Conservation (phyloP, 176 grass and related monocot species). For the Eragrostis nindensis region DNA sequence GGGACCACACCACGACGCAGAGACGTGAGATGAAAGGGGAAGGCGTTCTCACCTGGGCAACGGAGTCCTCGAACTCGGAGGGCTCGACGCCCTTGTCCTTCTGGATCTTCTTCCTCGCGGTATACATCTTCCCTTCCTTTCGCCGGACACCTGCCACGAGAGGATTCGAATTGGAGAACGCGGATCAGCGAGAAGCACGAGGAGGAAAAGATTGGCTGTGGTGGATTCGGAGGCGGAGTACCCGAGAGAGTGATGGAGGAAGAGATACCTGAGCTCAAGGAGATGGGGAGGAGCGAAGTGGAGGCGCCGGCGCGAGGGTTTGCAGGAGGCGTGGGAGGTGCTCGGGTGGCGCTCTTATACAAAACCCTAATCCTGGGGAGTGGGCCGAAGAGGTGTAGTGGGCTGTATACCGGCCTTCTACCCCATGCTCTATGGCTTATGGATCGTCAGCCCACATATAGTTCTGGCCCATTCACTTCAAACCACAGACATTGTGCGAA, state of each 20-base stretch:
- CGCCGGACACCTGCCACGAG: constrained; percentile 31
- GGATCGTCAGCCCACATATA: too few relatives aligned
- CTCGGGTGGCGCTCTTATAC: constrained; percentile 30
- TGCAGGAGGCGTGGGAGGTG: background rate
- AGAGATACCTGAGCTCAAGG: constrained; percentile 42
- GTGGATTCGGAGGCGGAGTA: background rate
- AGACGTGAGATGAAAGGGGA: background rate
- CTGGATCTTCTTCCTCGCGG: constrained; percentile 94
- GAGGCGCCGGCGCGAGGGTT: constrained; percentile 58
- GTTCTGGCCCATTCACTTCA: too few relatives aligned
- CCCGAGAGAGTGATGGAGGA: background rate
- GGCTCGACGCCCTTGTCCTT: constrained; percentile 97
- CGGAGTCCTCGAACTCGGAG: constrained; percentile 87
- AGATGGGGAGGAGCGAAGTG: constrained; percentile 29
- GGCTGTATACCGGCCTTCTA: background rate
- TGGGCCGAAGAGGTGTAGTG: background rate
- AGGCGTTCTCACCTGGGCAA: constrained; percentile 65
- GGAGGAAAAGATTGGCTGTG: background rate
- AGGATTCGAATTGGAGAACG: background rate
- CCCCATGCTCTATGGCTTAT: too few relatives aligned
- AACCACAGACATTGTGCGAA: too few relatives aligned
- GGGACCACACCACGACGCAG: background rate
- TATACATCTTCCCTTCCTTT: constrained; percentile 76
- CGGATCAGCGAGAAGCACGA: constrained; percentile 24
- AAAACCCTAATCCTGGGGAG: constrained; percentile 23